Evolutionary conservation across 1,284 basidiomycete species (phyloP).

Genomic region (Ustilago sp.): DNA sequence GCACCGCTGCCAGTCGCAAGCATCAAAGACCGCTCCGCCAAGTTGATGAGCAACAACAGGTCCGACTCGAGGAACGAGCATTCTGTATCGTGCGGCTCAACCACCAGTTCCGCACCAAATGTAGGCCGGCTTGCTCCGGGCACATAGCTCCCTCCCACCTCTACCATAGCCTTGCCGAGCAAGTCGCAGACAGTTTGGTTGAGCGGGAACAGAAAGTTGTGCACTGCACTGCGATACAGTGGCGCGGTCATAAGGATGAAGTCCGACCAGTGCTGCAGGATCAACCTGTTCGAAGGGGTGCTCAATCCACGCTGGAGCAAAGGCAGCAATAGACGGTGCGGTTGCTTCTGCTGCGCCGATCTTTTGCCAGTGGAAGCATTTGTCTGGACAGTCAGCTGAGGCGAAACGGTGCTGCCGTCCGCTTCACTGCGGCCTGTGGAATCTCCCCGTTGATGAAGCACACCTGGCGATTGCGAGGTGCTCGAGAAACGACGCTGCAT

Average conservation of each 20-base stretch:
- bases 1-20: constrained; percentile 16
- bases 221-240: constrained; percentile 80
- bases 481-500: constrained; percentile 20
- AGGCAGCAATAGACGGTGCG: constrained; percentile 77
- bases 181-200: constrained; percentile 84
- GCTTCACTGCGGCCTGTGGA: constrained; percentile 18
- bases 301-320: constrained; percentile 85
- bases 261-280: constrained; percentile 95
- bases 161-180: constrained; percentile 75
- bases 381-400: constrained; percentile 3
- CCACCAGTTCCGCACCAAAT: constrained; percentile 41
- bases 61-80: constrained; percentile 53
- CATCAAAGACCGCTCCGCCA: constrained; percentile 51
- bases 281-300: constrained; percentile 77
- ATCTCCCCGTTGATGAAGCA: constrained; percentile 29
- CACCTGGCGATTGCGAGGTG: constrained; percentile 13
- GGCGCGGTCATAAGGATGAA: constrained; percentile 91
- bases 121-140: constrained; percentile 55
- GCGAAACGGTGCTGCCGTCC: not conserved
- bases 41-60: constrained; percentile 53
- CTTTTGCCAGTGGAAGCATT: not conserved
- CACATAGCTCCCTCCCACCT: constrained; percentile 71
- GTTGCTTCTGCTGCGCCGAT: constrained; percentile 8
- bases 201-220: constrained; percentile 79
- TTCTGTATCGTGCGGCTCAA: constrained; percentile 25